phyloP scores from a whole-genome alignment of 495 filamentous ascomycete genomes.

The Glarea lozoyensis region DNA sequence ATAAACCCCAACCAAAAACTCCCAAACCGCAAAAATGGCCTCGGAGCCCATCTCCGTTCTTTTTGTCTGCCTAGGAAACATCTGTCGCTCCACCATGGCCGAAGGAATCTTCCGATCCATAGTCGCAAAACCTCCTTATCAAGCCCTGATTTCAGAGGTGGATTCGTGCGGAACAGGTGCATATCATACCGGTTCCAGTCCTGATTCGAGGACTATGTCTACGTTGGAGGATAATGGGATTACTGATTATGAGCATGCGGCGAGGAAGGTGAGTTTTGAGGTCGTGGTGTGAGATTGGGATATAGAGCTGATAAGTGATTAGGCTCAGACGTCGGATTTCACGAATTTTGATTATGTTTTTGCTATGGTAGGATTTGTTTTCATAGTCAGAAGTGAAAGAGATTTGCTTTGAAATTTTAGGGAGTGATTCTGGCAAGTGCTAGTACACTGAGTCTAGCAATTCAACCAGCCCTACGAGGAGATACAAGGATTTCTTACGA shows the following conservation, averaged over 20 bases:
- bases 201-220: constrained; percentile 78
- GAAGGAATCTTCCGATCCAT: constrained; percentile 82
- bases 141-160: constrained; percentile 54
- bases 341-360: constrained; percentile 82
- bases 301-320: not conserved
- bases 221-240: constrained; percentile 70
- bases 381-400: too few species aligned
- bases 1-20: not conserved
- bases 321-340: constrained; percentile 56
- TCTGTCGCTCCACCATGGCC: constrained; percentile 91
- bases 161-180: constrained; percentile 85
- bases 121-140: constrained; percentile 40
- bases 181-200: constrained; percentile 65
- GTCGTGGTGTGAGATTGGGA: not conserved
- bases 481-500: not conserved
- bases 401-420: too few species aligned
- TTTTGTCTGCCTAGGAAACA: constrained; percentile 96
- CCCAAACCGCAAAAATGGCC: constrained; percentile 1
- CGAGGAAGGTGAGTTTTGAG: constrained; percentile 52
- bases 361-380: constrained; percentile 86
- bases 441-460: too few species aligned
- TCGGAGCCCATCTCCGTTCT: constrained; percentile 59
- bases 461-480: too few species aligned
- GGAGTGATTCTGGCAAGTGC: too few species aligned
- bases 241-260: constrained; percentile 63